Conservation (phyloP, 805 yeast species). For the Zygosaccharomyces rouxii region DNA sequence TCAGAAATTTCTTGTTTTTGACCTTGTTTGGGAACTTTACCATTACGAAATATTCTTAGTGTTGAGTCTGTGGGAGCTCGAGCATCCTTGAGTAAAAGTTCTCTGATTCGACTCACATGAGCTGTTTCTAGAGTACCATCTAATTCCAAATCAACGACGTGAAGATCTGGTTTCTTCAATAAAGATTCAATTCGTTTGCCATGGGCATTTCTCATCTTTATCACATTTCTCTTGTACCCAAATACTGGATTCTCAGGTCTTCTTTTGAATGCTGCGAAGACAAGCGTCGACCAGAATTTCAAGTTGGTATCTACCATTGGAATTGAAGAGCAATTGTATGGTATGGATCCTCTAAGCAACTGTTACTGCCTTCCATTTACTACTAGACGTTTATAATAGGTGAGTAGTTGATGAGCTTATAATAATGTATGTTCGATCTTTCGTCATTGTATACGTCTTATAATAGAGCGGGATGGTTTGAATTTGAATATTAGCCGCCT, state of each 20-base stretch:
- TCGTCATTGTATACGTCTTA: background rate
- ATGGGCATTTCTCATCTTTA: constrained; percentile 10
- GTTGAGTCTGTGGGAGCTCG: constrained; percentile 5
- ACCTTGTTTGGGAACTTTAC: background rate
- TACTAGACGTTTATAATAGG: background rate
- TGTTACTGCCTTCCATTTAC: background rate
- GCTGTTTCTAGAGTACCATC: constrained; percentile 3
- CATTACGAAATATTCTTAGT: background rate
- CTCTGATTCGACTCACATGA: constrained; percentile 4
- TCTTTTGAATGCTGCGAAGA: constrained; percentile 11
- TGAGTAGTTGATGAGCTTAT: background rate
- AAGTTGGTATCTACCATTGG: constrained; percentile 1
- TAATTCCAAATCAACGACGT: background rate
- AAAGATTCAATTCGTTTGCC: constrained; percentile 1
- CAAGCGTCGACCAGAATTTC: constrained; percentile 8
- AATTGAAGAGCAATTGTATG: background rate
- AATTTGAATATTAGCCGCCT: background rate
- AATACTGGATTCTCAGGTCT: constrained; percentile 9
- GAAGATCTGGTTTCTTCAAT: background rate
- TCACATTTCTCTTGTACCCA: constrained; percentile 12
- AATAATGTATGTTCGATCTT: background rate
- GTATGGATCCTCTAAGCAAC: background rate
- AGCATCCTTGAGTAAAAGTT: constrained; percentile 7
- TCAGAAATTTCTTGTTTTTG: background rate
- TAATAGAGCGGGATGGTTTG: background rate